Evolutionary conservation across 345 rosid genomes (phyloP).

Genomic region (Eucalyptus rudis): DNA sequence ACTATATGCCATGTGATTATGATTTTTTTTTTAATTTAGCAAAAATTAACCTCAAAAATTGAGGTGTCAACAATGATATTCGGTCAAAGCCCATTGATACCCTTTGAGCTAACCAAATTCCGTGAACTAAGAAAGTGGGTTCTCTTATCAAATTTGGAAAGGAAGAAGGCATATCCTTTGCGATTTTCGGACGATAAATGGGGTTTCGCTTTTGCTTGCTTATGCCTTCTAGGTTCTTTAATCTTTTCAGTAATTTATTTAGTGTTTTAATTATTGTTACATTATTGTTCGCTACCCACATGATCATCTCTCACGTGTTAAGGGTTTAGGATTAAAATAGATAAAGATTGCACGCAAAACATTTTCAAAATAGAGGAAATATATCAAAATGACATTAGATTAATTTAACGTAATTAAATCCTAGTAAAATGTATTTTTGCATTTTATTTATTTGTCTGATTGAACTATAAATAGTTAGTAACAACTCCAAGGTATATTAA

Average conservation of each 20-base stretch:
- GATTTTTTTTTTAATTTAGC: no score
- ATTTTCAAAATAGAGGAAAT: no score
- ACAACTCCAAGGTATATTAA: no score
- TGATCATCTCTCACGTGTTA: not conserved
- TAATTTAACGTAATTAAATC: no score
- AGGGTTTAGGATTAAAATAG: not conserved
- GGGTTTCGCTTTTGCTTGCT: not conserved
- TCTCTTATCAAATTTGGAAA: not conserved
- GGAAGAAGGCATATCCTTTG: not conserved
- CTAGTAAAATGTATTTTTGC: no score
- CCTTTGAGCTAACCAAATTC: not conserved
- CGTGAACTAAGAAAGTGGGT: not conserved
- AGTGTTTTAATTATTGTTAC: no score
- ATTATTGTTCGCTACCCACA: rapidly evolving
- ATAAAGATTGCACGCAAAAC: no score
- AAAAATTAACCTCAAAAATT: no score
- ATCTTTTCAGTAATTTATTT: not conserved
- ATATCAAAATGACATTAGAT: no score
- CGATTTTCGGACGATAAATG: not conserved
- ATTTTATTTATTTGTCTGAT: no score
- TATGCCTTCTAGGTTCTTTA: not conserved
- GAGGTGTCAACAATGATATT: not conserved
- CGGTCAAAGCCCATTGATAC: not conserved
- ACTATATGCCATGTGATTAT: no score
- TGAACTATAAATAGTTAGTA: no score